Conservation (phyloP, 106 monocot genomes). For the Dendrobium huoshanense region DNA sequence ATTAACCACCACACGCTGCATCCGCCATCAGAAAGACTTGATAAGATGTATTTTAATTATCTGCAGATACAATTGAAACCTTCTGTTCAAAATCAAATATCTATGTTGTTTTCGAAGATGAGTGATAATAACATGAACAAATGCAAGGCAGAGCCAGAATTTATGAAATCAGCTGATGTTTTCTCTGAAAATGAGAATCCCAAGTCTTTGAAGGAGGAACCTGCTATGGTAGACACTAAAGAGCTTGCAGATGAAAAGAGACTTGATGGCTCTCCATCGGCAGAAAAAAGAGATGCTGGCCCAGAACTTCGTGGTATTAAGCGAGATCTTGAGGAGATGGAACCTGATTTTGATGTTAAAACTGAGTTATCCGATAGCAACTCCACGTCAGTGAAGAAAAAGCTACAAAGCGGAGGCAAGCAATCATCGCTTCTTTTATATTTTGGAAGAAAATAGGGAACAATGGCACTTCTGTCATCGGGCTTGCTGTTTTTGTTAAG, state of each 20-base stretch:
- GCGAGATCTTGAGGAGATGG: background rate
- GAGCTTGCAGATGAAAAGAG: background rate
- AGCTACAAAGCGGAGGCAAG: background rate
- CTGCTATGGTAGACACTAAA: background rate
- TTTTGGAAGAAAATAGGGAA: constrained; percentile 5
- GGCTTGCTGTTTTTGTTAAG: background rate
- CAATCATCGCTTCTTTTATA: background rate
- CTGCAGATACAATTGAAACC: constrained; percentile 1
- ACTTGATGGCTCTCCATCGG: background rate
- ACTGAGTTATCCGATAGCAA: background rate
- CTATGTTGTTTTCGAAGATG: background rate
- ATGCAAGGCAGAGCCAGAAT: background rate
- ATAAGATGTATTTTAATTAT: background rate
- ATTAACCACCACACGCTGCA: background rate
- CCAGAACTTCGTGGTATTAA: background rate
- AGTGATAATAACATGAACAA: background rate
- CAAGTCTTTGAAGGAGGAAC: background rate
- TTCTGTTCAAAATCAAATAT: background rate
- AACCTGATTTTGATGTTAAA: background rate
- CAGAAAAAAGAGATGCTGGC: background rate
- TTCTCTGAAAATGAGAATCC: background rate
- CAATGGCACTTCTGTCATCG: background rate
- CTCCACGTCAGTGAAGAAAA: background rate
- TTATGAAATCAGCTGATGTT: background rate
- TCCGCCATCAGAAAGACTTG: no score